Percentiles rank a stretch among this genome's conserved stretches.
Evolutionary conservation across 2,329 filamentous ascomycete genomes (phyloP).

Genomic region (Pseudocercospora crystallina): DNA sequence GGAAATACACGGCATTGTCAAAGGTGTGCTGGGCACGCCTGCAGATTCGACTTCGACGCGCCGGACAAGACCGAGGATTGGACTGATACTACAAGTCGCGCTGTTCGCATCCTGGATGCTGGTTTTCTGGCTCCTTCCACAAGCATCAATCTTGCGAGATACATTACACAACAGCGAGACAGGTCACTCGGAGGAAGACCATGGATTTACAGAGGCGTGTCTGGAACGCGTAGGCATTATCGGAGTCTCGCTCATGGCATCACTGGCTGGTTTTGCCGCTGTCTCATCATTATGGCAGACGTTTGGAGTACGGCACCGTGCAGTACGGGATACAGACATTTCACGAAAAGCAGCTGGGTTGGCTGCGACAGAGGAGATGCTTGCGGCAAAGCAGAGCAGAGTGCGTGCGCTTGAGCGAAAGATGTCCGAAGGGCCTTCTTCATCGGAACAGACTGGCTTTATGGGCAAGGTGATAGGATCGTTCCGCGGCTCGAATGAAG

Average conservation of each 20-base stretch:
- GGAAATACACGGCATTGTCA: constrained; percentile 60
- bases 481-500: constrained; percentile 64
- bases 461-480: constrained; percentile 73
- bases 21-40: constrained; percentile 58
- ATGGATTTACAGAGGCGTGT: constrained; percentile 56
- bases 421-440: constrained; percentile 42
- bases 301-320: constrained; percentile 64
- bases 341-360: constrained; percentile 75
- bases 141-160: constrained; percentile 35
- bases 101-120: constrained; percentile 69
- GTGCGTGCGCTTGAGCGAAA: constrained; percentile 70
- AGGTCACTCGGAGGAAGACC: constrained; percentile 36
- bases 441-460: constrained; percentile 54
- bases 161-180: constrained; percentile 44
- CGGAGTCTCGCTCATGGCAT: constrained; percentile 81
- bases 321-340: constrained; percentile 67
- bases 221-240: constrained; percentile 74
- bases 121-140: constrained; percentile 65
- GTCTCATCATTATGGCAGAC: constrained; percentile 85
- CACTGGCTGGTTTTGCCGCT: constrained; percentile 86
- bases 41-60: constrained; percentile 62
- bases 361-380: constrained; percentile 76
- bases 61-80: constrained; percentile 56
- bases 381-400: constrained; percentile 70
- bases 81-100: constrained; percentile 52